Base-by-base conservation (phyloP, 225 moss, liverwort and hornwort genomes). In the Neckera pumila region DNA sequence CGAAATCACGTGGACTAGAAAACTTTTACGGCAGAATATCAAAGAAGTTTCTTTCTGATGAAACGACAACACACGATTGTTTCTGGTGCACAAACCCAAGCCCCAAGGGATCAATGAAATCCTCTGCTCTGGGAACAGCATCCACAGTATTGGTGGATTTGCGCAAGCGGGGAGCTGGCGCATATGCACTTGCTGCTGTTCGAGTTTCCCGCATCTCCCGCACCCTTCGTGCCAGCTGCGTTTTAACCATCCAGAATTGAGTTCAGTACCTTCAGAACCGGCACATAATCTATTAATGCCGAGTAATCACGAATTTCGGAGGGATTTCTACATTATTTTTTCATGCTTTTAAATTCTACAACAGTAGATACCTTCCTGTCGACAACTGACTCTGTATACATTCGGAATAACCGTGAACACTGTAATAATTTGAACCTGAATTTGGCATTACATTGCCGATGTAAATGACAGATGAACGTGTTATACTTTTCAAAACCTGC, bases 151-250 rank as follows among this genome's bases (percentile, higher is more conserved):
- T 95, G 34, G 91, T 94, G 31, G 97, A 92, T 82, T 94, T 97
- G 84, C 98, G 95, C 87, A 95, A 84, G 64, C 96, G 95, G 64
- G 85, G 82, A 36, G 93, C 73, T 76, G 92, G 91, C 17, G 94
- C 94, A 84, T 91, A 87, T 60, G 91, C 83, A 45, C 91, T 89
- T 69, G 94, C 89, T 59, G 92, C 93, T 89, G 96, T 92, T 84
- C 96, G 92, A 69, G 97, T 97, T 89, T 99, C 97, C 85, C 98
- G 95, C 98, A 99, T 97, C 89, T 97, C 97, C 87, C 98, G 95
- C 86, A 99, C 98, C 90, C 96, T 97, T 82, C 98, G 94, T 89
- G 89, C 93, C 49, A 99, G 91, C 96, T 96, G 95, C 92, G 85
- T 63, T 83, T 85, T 12, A 71, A 85, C 60, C 85, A 63, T 90